Percentiles rank a stretch among this genome's conserved stretches.
phyloP scores from a whole-genome alignment of 768 basidiomycete genomes.

The Tubosaeta sp. region DNA sequence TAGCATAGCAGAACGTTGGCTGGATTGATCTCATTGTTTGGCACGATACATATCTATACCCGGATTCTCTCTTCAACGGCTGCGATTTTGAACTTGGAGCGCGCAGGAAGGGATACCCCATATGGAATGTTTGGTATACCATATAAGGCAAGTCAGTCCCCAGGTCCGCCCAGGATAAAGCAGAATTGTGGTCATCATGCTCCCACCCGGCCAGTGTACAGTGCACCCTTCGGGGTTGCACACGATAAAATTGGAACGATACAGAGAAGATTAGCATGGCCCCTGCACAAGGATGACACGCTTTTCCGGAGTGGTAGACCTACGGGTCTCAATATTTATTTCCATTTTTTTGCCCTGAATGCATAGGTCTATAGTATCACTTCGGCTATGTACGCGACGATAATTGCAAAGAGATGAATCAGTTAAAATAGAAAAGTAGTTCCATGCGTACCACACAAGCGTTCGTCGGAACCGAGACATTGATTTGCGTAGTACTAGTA shows the following conservation, averaged over 20 bases:
- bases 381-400: too few species aligned
- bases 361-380: too few species aligned
- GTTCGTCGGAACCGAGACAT: too few species aligned
- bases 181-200: constrained; percentile 11
- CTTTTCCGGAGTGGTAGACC: constrained; percentile 87
- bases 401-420: too few species aligned
- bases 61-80: neutral
- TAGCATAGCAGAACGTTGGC: neutral
- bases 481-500: neutral
- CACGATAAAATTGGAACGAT: constrained; percentile 99
- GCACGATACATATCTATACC: constrained; percentile 14
- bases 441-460: too few species aligned
- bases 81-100: too few species aligned
- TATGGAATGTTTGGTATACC: neutral
- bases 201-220: accelerated
- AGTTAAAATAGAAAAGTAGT: too few species aligned
- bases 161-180: constrained; percentile 18
- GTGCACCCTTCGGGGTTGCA: constrained; percentile 88
- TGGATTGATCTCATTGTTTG: constrained; percentile 10
- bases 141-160: neutral
- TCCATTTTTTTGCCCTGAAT: constrained; percentile 5
- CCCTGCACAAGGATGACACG: constrained; percentile 99
- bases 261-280: constrained; percentile 99
- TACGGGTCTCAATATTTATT: constrained; percentile 43
- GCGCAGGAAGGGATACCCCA: neutral